Percentiles rank a stretch among this genome's conserved stretches.
Conservation (phyloP, 352 stramenopile genomes). For the Phytopythium cucurbitacearum region DNA sequence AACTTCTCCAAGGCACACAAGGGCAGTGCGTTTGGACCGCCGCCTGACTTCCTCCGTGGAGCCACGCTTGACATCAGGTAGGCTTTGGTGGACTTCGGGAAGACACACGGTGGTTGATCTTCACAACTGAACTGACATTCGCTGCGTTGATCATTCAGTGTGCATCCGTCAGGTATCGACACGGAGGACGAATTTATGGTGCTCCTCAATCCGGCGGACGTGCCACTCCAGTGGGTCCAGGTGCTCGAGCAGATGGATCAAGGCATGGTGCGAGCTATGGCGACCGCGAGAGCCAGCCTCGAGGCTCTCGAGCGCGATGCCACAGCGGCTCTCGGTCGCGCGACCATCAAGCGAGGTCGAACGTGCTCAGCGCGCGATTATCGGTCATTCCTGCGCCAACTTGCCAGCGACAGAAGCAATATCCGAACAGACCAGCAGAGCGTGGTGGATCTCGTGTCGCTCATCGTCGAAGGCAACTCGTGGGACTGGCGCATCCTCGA, state of each 20-base stretch:
- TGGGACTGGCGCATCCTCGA: slow-evolving; percentile 36
- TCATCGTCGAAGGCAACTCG: slow-evolving; percentile 43
- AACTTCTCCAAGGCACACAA: slow-evolving; percentile 38
- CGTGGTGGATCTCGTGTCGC: slow-evolving; percentile 28
- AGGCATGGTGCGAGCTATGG: slow-evolving; percentile 46
- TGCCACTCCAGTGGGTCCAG: slow-evolving; percentile 64
- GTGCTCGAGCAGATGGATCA: slow-evolving; percentile 47
- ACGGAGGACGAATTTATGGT: slow-evolving; percentile 55
- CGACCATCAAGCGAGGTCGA: slow-evolving; percentile 28
- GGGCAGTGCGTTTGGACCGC: slow-evolving; percentile 24
- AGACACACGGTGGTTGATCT: neutral
- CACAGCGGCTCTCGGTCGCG: slow-evolving; percentile 25
- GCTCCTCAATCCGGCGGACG: slow-evolving; percentile 48
- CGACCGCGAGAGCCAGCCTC: slow-evolving; percentile 26
- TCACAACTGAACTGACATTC: no score
- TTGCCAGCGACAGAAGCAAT: neutral
- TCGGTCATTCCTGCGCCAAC: slow-evolving; percentile 38
- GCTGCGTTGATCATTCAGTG: neutral
- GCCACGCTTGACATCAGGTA: slow-evolving; percentile 41
- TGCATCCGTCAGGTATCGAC: slow-evolving; percentile 40
- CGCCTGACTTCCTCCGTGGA: slow-evolving; percentile 26
- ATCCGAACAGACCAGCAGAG: slow-evolving; percentile 18
- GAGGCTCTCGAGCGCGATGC: slow-evolving; percentile 25
- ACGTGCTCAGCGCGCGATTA: slow-evolving; percentile 53
- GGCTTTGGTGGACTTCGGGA: neutral